These are phyloP conservation scores for Fusarium penzigii DNA, from an alignment of 2,329 filamentous ascomycete species.

Conservation along the genomic window DNA sequence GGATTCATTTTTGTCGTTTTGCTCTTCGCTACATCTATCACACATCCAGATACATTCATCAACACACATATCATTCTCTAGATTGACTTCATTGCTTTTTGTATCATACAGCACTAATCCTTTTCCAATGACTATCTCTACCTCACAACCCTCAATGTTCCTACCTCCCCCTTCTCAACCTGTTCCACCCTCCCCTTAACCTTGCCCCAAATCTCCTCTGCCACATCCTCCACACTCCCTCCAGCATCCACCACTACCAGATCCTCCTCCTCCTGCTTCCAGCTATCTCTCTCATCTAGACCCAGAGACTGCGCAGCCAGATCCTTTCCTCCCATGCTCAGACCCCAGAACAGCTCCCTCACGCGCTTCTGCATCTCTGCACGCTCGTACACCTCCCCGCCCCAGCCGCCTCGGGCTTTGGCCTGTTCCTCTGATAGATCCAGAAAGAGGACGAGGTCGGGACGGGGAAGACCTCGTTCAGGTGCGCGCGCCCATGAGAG, in stretches of 20 bases:
- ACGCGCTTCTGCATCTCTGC: constrained; percentile 80
- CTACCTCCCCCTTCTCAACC: constrained; percentile 52
- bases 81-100: neutral
- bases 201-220: constrained; percentile 55
- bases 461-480: constrained; percentile 82
- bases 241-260: constrained; percentile 57
- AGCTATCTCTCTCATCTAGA: constrained; percentile 30
- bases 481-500: constrained; percentile 82
- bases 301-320: constrained; percentile 28
- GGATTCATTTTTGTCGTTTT: constrained; percentile 18
- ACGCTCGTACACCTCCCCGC: constrained; percentile 85
- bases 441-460: constrained; percentile 86
- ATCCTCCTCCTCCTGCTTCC: constrained; percentile 54
- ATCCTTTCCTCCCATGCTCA: constrained; percentile 50
- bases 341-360: constrained; percentile 67
- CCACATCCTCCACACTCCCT: constrained; percentile 56
- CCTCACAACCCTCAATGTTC: constrained; percentile 42
- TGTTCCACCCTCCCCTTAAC: constrained; percentile 48
- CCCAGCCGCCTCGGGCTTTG: constrained; percentile 79
- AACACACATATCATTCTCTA: neutral
- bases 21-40: neutral
- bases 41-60: too few relatives aligned
- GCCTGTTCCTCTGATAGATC: constrained; percentile 76
- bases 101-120: neutral
- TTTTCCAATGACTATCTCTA: too few relatives aligned